These are phyloP conservation scores for Cylindricascospora bacillispora DNA, from an alignment of 1,139 yeast species.

Conservation along the genomic window DNA sequence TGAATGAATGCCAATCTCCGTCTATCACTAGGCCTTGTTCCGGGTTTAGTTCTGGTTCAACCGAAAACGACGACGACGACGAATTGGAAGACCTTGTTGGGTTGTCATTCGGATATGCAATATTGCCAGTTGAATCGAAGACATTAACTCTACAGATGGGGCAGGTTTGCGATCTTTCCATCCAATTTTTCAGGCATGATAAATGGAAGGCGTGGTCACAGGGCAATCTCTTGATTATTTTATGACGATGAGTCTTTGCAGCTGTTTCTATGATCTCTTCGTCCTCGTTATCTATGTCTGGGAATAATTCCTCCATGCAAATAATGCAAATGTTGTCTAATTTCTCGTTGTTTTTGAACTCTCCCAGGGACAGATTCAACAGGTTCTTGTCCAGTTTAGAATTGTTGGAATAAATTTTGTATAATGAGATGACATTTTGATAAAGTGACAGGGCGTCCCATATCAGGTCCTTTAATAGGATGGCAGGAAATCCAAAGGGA, in stretches of 20 bases:
- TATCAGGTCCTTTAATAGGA: conserved; percentile 56
- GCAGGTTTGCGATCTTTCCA: conserved; percentile 81
- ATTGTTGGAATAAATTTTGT: conserved; percentile 47
- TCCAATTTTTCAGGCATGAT: conserved; percentile 88
- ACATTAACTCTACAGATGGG: conserved; percentile 87
- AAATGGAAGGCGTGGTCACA: conserved; percentile 86
- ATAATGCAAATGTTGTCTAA: conserved; percentile 36
- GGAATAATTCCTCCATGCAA: conserved; percentile 25
- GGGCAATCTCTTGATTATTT: conserved; percentile 53
- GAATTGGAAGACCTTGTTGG: too few species aligned
- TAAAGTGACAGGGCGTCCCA: conserved; percentile 39
- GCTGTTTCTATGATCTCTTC: conserved; percentile 4
- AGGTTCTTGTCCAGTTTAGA: conserved; percentile 54
- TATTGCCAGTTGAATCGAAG: conserved; percentile 23
- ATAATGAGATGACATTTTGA: conserved; percentile 39
- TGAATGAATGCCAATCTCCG: too few species aligned
- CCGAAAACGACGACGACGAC: too few species aligned
- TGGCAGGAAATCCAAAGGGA: conserved; percentile 46
- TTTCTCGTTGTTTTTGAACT: conserved; percentile 45
- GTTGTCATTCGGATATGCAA: too few species aligned
- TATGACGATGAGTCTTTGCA: too few species aligned
- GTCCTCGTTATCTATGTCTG: conserved; percentile 4
- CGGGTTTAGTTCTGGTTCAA: too few species aligned
- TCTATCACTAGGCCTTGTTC: too few species aligned
- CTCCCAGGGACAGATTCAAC: conserved; percentile 46